Conservation (phyloP, 176 grass and related monocot species). For the Phyllostachys edulis region DNA sequence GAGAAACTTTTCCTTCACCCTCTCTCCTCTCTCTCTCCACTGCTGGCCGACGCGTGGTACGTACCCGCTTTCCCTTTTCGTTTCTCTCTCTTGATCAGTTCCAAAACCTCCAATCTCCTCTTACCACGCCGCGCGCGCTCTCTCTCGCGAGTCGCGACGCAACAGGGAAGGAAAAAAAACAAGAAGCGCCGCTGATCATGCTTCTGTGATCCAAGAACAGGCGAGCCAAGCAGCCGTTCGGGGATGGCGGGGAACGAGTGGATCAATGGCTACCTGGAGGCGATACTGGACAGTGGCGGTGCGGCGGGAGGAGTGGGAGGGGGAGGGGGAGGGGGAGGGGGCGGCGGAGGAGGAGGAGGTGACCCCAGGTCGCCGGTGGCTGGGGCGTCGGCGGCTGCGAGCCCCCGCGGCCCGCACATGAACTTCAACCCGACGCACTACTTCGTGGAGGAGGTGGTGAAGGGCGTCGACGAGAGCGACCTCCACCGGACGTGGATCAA, state of each 20-base stretch:
- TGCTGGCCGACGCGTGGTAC: not conserved
- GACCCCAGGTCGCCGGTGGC: constrained; percentile 39
- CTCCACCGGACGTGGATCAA: constrained; percentile 98
- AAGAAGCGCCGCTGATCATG: not conserved
- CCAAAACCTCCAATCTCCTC: not conserved
- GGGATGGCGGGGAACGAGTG: constrained; percentile 81
- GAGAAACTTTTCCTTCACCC: not conserved
- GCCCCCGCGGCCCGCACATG: constrained; percentile 51
- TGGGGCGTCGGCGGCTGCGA: constrained; percentile 25
- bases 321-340: not conserved
- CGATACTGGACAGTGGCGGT: constrained; percentile 76
- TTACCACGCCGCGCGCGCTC: not conserved
- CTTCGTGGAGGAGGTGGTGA: constrained; percentile 99
- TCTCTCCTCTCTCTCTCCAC: not conserved
- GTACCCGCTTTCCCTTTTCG: not conserved
- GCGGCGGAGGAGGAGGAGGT: not conserved
- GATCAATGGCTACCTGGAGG: constrained; percentile 98
- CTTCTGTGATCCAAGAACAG: not conserved
- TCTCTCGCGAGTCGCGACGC: not conserved
- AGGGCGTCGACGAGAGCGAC: constrained; percentile 90
- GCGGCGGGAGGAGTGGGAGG: not conserved
- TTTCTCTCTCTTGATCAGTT: constrained; percentile 33
- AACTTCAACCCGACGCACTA: constrained; percentile 91
- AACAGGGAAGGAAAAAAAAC: not conserved
- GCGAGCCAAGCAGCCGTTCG: not conserved